Evolutionary conservation across 768 basidiomycete species (phyloP).

Genomic region (Agrocybe pediades): DNA sequence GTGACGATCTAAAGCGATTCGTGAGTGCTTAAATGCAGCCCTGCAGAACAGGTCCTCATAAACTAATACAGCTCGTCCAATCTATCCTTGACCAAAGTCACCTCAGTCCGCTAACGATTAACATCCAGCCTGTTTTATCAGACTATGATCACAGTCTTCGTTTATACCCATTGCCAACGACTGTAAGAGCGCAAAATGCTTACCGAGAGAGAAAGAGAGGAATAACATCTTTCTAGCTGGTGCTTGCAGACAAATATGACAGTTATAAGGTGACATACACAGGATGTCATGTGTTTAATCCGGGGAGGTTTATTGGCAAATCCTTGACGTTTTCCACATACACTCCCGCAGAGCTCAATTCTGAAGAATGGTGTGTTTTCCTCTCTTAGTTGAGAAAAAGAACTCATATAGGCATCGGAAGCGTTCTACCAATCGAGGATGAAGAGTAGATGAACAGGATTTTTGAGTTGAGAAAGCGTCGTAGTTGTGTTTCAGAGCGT

Average conservation of each 20-base stretch:
- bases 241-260: constrained; percentile 96
- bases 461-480: neutral
- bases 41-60: neutral
- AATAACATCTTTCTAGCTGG: constrained; percentile 52
- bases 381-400: neutral
- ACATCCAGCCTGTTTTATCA: constrained; percentile 83
- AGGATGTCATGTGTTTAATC: constrained; percentile 98
- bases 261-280: constrained; percentile 96
- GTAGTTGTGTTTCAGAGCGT: too few species aligned
- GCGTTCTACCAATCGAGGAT: constrained; percentile 44
- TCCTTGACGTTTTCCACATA: constrained; percentile 90
- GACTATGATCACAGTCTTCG: constrained; percentile 93
- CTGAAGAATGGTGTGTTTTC: constrained; percentile 72
- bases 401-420: constrained; percentile 11
- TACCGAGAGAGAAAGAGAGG: constrained; percentile 1
- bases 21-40: constrained; percentile 45
- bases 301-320: constrained; percentile 86
- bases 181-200: constrained; percentile 50
- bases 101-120: constrained; percentile 82
- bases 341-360: constrained; percentile 80
- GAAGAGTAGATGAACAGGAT: constrained; percentile 18
- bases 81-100: constrained; percentile 95
- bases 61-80: constrained; percentile 77
- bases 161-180: constrained; percentile 91
- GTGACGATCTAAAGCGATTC: constrained; percentile 85